A percentile compares a stretch with the other conserved stretches of the same genome.
Evolutionary conservation across 2,329 filamentous ascomycete species (phyloP).

Genomic region (Uncinocarpus reesii): DNA sequence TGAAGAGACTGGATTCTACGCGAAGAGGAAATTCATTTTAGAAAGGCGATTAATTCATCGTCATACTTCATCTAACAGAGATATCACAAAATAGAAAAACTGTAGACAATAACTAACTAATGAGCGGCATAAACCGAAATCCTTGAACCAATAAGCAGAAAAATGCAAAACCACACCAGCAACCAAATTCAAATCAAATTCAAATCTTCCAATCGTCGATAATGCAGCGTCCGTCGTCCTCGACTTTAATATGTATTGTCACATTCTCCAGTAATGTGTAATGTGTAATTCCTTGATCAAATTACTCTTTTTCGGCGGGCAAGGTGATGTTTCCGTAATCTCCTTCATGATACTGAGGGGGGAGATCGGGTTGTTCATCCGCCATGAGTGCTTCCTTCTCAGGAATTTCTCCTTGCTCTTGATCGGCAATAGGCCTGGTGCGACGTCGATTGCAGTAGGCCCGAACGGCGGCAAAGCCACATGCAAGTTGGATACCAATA

Average conservation of each 20-base stretch:
- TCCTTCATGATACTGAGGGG: conserved; percentile 31
- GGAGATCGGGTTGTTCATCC: conserved; percentile 25
- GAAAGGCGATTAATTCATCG: background rate
- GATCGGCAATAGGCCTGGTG: conserved; percentile 21
- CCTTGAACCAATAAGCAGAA: background rate
- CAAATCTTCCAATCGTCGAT: background rate
- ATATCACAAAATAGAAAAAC: background rate
- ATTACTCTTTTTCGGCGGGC: conserved; percentile 27
- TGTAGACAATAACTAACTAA: background rate
- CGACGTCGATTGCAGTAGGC: conserved; percentile 30
- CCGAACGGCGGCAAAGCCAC: conserved; percentile 39
- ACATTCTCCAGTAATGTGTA: no score
- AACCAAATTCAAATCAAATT: background rate
- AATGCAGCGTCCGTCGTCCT: background rate
- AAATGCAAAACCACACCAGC: background rate
- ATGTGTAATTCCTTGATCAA: no score
- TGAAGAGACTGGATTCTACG: background rate
- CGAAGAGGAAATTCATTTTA: no score
- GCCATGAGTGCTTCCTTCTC: conserved; percentile 37
- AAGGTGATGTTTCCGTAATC: conserved; percentile 21
- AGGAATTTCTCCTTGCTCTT: conserved; percentile 30
- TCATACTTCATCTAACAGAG: no score
- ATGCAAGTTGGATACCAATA: conserved; percentile 40
- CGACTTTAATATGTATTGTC: no score
- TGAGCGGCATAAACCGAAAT: background rate